phyloP scores from a whole-genome alignment of 768 basidiomycete species.

The Pleurotus salmoneostramineus region DNA sequence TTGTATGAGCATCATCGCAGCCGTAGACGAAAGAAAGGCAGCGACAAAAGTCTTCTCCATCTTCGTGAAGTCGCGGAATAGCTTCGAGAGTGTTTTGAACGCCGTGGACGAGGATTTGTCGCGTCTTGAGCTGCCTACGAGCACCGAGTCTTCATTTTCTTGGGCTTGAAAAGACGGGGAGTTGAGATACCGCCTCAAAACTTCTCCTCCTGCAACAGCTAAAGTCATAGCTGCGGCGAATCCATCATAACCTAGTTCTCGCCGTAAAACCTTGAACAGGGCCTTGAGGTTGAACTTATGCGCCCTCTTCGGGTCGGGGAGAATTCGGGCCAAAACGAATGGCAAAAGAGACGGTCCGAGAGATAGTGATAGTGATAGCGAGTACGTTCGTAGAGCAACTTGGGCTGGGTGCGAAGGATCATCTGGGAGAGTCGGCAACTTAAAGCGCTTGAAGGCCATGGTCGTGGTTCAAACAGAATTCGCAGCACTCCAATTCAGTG shows the following conservation, averaged over 20 bases:
- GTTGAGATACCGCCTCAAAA: conserved; percentile 44
- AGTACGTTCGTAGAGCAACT: conserved; percentile 64
- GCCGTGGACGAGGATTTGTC: background rate
- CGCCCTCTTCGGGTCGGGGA: conserved; percentile 15
- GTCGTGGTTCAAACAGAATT: no score
- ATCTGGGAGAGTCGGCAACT: conserved; percentile 15
- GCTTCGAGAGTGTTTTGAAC: background rate
- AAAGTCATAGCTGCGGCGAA: conserved; percentile 69
- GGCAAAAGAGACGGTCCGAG: conserved; percentile 65
- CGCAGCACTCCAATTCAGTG: no score
- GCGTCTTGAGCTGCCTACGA: no score
- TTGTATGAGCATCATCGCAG: conserved; percentile 59
- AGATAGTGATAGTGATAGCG: conserved; percentile 57
- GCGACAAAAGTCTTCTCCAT: conserved; percentile 54
- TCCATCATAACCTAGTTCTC: conserved; percentile 57
- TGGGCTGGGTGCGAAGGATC: conserved; percentile 49
- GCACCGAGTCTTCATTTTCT: background rate
- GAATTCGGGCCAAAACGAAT: conserved; percentile 34
- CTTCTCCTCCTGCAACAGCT: conserved; percentile 61
- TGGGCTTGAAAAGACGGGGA: background rate
- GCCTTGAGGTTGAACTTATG: conserved; percentile 17
- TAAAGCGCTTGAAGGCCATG: no score
- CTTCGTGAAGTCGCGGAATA: background rate
- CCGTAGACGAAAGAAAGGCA: conserved; percentile 50
- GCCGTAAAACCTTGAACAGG: conserved; percentile 38